A percentile compares a stretch with the other conserved stretches of the same genome.
Evolutionary conservation across 2,329 filamentous ascomycete species (phyloP).

Genomic region (Neofusicoccum laricinum): DNA sequence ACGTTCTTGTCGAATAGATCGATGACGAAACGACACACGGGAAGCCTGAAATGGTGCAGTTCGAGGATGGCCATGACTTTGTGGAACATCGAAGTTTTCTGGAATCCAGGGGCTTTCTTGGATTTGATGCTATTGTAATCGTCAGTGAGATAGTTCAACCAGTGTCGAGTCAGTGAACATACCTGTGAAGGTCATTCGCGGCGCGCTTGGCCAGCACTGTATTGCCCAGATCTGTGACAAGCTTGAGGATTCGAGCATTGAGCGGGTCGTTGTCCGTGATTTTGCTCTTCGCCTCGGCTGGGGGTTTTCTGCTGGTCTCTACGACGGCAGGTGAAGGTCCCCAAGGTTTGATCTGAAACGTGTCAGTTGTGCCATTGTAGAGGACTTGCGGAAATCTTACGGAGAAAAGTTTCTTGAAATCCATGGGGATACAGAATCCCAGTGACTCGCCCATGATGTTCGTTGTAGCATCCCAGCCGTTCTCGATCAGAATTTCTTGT

Average conservation of each 20-base stretch:
- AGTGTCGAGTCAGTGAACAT: slow-evolving; percentile 25
- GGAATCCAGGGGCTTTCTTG: slow-evolving; percentile 72
- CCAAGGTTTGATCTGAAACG: slow-evolving; percentile 38
- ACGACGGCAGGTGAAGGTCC: slow-evolving; percentile 22
- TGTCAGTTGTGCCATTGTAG: background rate
- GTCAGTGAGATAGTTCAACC: slow-evolving; percentile 13
- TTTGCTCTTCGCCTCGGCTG: slow-evolving; percentile 20
- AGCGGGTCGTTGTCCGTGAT: slow-evolving; percentile 58
- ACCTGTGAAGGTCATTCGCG: slow-evolving; percentile 70
- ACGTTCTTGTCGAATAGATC: slow-evolving; percentile 93
- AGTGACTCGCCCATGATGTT: slow-evolving; percentile 78
- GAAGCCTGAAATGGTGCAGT: slow-evolving; percentile 82
- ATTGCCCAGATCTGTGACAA: slow-evolving; percentile 86
- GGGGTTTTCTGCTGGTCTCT: background rate
- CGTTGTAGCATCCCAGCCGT: slow-evolving; percentile 90
- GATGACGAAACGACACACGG: slow-evolving; percentile 83
- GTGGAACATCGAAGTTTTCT: slow-evolving; percentile 73
- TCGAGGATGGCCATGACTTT: slow-evolving; percentile 83
- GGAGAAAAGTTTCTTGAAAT: slow-evolving; percentile 76
- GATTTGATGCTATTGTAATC: slow-evolving; percentile 61
- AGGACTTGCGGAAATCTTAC: slow-evolving; percentile 36
- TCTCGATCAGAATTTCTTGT: slow-evolving; percentile 82
- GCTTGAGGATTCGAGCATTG: slow-evolving; percentile 74
- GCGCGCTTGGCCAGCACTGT: slow-evolving; percentile 89
- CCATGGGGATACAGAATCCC: slow-evolving; percentile 80